phyloP scores from a whole-genome alignment of 768 basidiomycete species.

The Leccinum subgranulosum region DNA sequence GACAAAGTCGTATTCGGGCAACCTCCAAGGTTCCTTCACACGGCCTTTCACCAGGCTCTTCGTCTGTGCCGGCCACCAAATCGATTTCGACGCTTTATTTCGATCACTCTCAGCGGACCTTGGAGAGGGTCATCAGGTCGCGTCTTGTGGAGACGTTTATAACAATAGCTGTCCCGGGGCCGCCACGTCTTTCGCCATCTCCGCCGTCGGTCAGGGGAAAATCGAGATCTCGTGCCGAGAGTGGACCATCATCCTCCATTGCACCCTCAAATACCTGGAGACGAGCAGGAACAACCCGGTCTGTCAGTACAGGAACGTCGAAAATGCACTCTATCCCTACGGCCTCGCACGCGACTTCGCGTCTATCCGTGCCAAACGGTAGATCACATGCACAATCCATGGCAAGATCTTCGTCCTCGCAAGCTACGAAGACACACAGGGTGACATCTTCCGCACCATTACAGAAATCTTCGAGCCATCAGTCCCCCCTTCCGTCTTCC shows the following conservation, averaged over 20 bases:
- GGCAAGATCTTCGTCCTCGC: constrained; percentile 18
- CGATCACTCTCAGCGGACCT: constrained; percentile 62
- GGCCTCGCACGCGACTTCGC: constrained; percentile 7
- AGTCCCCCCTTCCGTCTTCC: constrained; percentile 20
- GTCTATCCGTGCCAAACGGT: constrained; percentile 10
- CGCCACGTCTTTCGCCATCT: constrained; percentile 23
- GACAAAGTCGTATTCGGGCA: constrained; percentile 44
- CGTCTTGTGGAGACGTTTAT: constrained; percentile 79
- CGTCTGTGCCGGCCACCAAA: constrained; percentile 2
- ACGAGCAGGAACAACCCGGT: constrained; percentile 7
- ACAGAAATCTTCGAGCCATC: constrained; percentile 26
- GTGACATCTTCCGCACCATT: constrained; percentile 23
- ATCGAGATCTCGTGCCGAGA: constrained; percentile 23
- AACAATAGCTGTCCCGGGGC: constrained; percentile 45
- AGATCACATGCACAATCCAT: constrained; percentile 16
- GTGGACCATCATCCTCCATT: constrained; percentile 17
- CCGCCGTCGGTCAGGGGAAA: constrained; percentile 25
- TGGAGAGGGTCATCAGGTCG: constrained; percentile 70
- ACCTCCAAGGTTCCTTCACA: constrained; percentile 51
- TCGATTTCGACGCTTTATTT: constrained; percentile 35
- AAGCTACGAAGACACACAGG: constrained; percentile 20
- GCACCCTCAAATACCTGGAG: constrained; percentile 3
- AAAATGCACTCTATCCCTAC: constrained; percentile 14
- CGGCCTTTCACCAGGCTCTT: constrained; percentile 5
- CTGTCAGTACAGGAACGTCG: constrained; percentile 14